phyloP scores from a whole-genome alignment of 2,329 filamentous ascomycete species.

The Cladophialophora psammophila region DNA sequence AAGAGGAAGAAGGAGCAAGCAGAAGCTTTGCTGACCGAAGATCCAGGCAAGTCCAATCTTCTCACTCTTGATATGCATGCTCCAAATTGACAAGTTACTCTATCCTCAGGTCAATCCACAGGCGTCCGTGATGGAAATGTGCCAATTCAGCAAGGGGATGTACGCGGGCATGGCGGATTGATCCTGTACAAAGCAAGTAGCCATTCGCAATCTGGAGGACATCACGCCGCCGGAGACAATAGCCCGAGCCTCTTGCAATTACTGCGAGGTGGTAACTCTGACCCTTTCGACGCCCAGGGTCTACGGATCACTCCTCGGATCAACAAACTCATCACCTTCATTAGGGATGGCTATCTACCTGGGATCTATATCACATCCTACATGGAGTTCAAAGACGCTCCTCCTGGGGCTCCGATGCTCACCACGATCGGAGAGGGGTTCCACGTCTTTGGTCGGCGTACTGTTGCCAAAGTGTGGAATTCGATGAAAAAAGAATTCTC shows the following conservation, averaged over 20 bases:
- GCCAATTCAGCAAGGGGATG: not conserved
- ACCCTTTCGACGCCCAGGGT: conserved; percentile 22
- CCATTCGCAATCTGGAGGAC: not conserved
- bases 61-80: not conserved
- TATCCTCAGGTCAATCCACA: not conserved
- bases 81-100: not conserved
- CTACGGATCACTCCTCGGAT: conserved; percentile 19
- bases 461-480: conserved; percentile 19
- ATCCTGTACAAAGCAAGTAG: not conserved
- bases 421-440: conserved; percentile 27
- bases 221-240: not conserved
- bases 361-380: conserved; percentile 28
- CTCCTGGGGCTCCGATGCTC: conserved; percentile 4
- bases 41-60: not conserved
- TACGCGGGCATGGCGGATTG: not conserved
- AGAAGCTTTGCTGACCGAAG: not conserved
- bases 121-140: not conserved
- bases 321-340: conserved; percentile 26
- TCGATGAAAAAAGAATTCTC: conserved; percentile 30
- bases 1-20: conserved; percentile 5
- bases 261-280: conserved; percentile 19
- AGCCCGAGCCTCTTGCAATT: conserved; percentile 12
- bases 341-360: conserved; percentile 25
- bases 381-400: conserved; percentile 13
- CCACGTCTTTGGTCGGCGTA: conserved; percentile 19